These are phyloP conservation scores for Pichia sp. DNA, from an alignment of 1,139 yeast species.

Conservation along the genomic window DNA sequence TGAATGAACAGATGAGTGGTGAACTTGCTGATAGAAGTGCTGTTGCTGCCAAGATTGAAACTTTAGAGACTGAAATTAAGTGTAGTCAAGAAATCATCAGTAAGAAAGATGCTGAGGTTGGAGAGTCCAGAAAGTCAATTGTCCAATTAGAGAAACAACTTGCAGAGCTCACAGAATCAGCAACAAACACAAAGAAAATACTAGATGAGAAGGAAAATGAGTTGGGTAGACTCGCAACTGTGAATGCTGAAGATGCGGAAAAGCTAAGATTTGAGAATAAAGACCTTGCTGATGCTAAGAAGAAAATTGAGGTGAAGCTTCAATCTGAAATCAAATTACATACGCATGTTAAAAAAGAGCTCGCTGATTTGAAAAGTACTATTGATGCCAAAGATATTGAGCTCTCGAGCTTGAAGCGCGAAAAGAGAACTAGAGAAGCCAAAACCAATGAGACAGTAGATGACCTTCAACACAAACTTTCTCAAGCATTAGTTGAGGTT, in stretches of 20 bases:
- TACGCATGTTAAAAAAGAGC: slow-evolving; percentile 30
- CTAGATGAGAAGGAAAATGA: slow-evolving; percentile 6
- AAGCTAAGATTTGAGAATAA: slow-evolving; percentile 7
- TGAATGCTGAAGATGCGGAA: slow-evolving; percentile 12
- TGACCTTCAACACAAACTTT: slow-evolving; percentile 7
- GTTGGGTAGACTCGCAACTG: slow-evolving; percentile 3
- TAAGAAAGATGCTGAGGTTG: slow-evolving; percentile 37
- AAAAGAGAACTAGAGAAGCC: slow-evolving; percentile 8
- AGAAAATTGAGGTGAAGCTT: slow-evolving; percentile 6
- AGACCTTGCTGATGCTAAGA: slow-evolving; percentile 21
- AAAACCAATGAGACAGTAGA: slow-evolving; percentile 4
- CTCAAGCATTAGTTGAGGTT: slow-evolving; percentile 4
- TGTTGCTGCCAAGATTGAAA: slow-evolving; percentile 13
- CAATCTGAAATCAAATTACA: slow-evolving; percentile 29
- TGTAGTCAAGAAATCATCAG: slow-evolving; percentile 35
- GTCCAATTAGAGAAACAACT: slow-evolving; percentile 32
- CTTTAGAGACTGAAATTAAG: slow-evolving; percentile 27
- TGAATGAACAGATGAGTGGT: slow-evolving; percentile 6
- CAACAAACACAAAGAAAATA: not conserved
- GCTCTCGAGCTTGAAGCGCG: slow-evolving; percentile 12
- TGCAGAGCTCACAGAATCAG: slow-evolving; percentile 4
- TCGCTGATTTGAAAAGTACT: slow-evolving; percentile 26
- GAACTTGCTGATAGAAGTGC: slow-evolving; percentile 1
- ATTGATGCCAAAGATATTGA: slow-evolving; percentile 21
- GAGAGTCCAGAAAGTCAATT: slow-evolving; percentile 33